Base-by-base conservation (phyloP, 2,329 filamentous ascomycete genomes). In the Emmonsiellopsis sp. region DNA sequence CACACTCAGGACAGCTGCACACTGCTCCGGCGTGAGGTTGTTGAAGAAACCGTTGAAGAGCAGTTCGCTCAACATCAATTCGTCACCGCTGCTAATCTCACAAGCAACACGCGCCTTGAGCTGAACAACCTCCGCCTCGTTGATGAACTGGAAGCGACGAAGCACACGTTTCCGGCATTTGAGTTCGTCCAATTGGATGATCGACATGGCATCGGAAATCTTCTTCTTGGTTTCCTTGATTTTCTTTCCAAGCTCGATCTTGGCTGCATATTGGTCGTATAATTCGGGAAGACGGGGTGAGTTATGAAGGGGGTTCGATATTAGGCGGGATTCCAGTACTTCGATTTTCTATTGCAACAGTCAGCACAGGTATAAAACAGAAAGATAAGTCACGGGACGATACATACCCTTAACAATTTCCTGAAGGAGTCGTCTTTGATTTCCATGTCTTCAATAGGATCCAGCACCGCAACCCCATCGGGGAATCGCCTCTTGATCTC, bases 11-110 rank as follows among this genome's bases (percentile, higher is more conserved):
- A 91, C 83, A 0, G 92, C 82, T 1, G 93, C 93, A 62, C 86
- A 88, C 60, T 92, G 81, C 69, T 97, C 92, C 0, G 93, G 90
- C 0, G 84, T 84, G 43, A 97, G 76, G 66, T 96, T 91, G 67
- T 97, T 98, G 80, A 98, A 98, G 79, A 96, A 97, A 40, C 91
- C 83, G 70, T 97, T 94, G 72, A 98, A 97, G 0, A 98, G 80
- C 31, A 98, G 78, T 70, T 98, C 93, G 10, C 88, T 90, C 5
- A 98, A 80, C 59, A 98, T 84, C 42, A 98, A 78, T 69, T 98
- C 94, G 65, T 98, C 93, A 37, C 92, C 93, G 0, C 92, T 95
- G 58, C 89, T 95, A 59, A 98, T 97, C 73, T 98, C 92, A 71
- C 93, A 98, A 1, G 93, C 93, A 2, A 97, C 94, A 53, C 94